phyloP scores from a whole-genome alignment of 129 eudicot species.

The Kitagawia praeruptora region DNA sequence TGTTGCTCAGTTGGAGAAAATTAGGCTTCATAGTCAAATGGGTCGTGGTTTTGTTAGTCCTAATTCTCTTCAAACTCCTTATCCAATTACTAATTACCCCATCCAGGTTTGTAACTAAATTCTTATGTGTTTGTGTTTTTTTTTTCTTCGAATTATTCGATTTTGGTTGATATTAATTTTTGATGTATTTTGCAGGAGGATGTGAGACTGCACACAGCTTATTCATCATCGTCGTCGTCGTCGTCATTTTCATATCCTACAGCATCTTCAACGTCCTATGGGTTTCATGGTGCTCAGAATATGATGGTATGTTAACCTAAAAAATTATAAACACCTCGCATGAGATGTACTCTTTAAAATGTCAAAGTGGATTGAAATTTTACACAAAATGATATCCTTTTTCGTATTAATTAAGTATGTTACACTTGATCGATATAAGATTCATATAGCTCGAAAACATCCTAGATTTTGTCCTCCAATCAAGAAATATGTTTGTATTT shows the following conservation, averaged over 20 bases:
- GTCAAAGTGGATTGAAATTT: not conserved
- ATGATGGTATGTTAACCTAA: constrained; percentile 36
- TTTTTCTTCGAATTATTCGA: not conserved
- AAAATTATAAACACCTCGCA: not conserved
- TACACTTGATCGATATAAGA: not conserved
- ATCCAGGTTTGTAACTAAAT: constrained; percentile 19
- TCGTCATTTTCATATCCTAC: constrained; percentile 36
- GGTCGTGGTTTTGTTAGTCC: constrained; percentile 26
- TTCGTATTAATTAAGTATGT: too few species aligned
- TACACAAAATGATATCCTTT: not conserved
- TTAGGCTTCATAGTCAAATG: constrained; percentile 68
- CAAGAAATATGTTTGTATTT: not conserved
- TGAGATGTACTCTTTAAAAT: not conserved
- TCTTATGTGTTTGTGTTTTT: not conserved
- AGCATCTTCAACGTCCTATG: constrained; percentile 37
- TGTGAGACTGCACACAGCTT: constrained; percentile 39
- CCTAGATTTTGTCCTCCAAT: not conserved
- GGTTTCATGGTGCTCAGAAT: constrained; percentile 38
- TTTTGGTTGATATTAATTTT: not conserved
- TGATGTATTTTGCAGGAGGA: constrained; percentile 49
- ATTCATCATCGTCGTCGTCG: constrained; percentile 32
- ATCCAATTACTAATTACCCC: constrained; percentile 11
- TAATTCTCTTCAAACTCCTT: constrained; percentile 24
- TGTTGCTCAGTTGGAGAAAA: constrained; percentile 90
- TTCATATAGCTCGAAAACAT: not conserved